These are phyloP conservation scores for Fusarium phyllophilum DNA, from an alignment of 2,329 filamentous ascomycete genomes.

Conservation along the genomic window DNA sequence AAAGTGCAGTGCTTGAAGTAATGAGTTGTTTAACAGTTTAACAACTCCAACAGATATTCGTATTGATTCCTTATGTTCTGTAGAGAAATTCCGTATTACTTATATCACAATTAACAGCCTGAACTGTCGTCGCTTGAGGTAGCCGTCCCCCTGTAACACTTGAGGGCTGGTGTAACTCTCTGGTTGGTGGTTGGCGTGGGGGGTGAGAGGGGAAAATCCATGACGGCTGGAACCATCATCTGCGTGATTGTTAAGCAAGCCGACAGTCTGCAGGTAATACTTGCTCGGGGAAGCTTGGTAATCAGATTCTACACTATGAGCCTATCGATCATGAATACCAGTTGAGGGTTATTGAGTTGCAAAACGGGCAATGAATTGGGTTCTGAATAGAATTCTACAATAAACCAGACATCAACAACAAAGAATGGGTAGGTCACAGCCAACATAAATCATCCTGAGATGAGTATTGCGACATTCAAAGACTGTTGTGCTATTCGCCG, in stretches of 20 bases:
- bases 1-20: background rate
- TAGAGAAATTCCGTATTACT: background rate
- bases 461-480: slow-evolving; percentile 19
- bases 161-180: slow-evolving; percentile 5
- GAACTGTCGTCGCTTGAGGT: background rate
- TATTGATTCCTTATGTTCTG: background rate
- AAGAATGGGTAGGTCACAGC: background rate
- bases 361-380: background rate
- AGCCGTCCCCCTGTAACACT: background rate
- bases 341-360: background rate
- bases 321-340: background rate
- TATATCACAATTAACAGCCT: background rate
- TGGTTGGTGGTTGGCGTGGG: slow-evolving; percentile 26
- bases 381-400: background rate
- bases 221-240: slow-evolving; percentile 27
- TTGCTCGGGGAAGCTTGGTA: slow-evolving; percentile 19
- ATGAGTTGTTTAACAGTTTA: background rate
- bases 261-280: slow-evolving; percentile 7
- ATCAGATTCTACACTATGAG: slow-evolving; percentile 6
- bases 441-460: slow-evolving; percentile 1
- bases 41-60: background rate
- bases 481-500: slow-evolving; percentile 6
- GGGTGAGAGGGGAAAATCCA: slow-evolving; percentile 36
- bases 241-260: slow-evolving; percentile 43
- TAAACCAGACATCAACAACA: background rate